Conservation (phyloP, 1,284 basidiomycete genomes). For the Puccinia hordei region DNA sequence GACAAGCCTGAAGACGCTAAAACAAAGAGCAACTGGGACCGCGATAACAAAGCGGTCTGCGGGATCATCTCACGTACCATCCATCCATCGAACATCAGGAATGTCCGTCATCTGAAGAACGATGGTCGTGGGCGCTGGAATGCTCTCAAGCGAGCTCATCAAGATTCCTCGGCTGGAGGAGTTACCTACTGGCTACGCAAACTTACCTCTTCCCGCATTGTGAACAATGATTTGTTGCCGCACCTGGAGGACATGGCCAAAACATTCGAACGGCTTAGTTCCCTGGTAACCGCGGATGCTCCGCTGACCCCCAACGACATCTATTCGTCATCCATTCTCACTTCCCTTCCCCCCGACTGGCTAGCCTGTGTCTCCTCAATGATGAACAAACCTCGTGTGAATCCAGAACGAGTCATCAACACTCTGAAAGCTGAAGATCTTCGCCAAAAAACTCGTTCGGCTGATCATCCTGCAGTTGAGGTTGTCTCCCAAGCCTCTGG, state of each 20-base stretch:
- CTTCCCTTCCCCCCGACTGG: constrained; percentile 4
- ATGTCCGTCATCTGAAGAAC: background rate
- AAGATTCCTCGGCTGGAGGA: too few species aligned
- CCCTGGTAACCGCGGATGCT: background rate
- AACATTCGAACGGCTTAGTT: background rate
- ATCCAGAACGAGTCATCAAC: background rate
- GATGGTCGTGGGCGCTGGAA: too few species aligned
- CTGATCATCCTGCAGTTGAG: background rate
- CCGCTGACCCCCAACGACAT: constrained; percentile 16
- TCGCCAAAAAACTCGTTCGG: background rate
- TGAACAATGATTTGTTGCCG: too few species aligned
- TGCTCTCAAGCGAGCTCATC: too few species aligned
- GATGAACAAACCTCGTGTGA: too few species aligned
- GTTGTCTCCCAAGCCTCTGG: too few species aligned
- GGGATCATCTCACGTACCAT: background rate
- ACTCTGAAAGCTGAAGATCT: background rate
- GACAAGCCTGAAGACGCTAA: background rate
- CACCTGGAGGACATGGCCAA: too few species aligned
- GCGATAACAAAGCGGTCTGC: constrained; percentile 16
- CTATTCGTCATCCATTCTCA: background rate
- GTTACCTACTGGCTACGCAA: too few species aligned
- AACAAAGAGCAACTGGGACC: too few species aligned
- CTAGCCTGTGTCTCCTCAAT: too few species aligned
- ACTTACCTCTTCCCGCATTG: too few species aligned
- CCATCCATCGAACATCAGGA: background rate